Conservation (phyloP, 306 rosid genomes). For the Dalbergia cultrata region DNA sequence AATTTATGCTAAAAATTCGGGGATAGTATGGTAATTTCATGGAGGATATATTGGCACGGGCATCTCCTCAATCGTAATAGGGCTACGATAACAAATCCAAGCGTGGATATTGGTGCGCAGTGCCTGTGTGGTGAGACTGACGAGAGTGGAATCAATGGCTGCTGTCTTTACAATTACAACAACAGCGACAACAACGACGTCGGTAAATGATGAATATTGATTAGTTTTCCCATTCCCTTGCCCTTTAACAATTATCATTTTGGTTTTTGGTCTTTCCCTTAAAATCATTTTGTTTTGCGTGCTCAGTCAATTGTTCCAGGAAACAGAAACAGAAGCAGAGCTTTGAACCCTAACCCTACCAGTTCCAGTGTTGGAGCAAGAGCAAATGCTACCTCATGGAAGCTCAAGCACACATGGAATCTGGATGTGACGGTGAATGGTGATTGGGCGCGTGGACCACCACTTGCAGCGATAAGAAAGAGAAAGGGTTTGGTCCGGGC, state of each 20-base stretch:
- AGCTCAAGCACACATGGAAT: background rate
- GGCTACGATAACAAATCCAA: background rate
- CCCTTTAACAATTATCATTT: background rate
- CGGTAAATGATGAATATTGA: constrained; percentile 14
- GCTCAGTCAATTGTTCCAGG: constrained; percentile 39
- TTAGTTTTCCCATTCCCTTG: background rate
- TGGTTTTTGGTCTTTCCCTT: background rate
- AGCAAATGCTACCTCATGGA: background rate
- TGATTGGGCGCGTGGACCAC: constrained; percentile 11
- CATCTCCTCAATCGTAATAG: background rate
- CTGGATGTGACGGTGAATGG: background rate
- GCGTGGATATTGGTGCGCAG: background rate
- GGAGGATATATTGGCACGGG: background rate
- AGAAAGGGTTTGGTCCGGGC: background rate
- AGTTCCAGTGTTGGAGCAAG: background rate
- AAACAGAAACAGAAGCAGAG: constrained; percentile 11
- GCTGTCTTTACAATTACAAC: constrained; percentile 23
- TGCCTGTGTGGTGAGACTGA: background rate
- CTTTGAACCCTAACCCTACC: constrained; percentile 33
- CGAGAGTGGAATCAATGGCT: constrained; percentile 15
- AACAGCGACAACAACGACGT: constrained; percentile 6
- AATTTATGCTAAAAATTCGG: no score
- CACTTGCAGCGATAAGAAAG: background rate
- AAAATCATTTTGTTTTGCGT: background rate
- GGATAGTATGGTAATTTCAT: background rate